These are phyloP conservation scores for Lecanosticta acicola DNA, from an alignment of 2,329 filamentous ascomycete species.

Conservation along the genomic window DNA sequence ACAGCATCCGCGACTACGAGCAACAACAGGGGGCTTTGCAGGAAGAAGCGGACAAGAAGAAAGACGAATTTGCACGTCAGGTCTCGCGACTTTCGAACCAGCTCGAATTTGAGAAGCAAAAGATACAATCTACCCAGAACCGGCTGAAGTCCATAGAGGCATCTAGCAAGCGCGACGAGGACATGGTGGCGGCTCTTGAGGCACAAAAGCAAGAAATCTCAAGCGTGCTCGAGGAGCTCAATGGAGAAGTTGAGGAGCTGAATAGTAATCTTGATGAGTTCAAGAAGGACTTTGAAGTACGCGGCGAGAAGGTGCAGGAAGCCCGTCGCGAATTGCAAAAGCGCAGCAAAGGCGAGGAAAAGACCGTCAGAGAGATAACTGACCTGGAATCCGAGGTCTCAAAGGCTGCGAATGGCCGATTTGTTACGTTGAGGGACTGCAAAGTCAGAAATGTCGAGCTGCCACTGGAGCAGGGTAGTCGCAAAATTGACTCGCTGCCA, in stretches of 20 bases:
- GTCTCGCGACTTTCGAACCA: slow-evolving; percentile 57
- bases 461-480: slow-evolving; percentile 67
- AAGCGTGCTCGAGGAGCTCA: slow-evolving; percentile 63
- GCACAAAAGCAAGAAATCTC: slow-evolving; percentile 70
- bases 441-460: slow-evolving; percentile 90
- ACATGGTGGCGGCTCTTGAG: slow-evolving; percentile 64
- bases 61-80: slow-evolving; percentile 79
- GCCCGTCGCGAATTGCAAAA: slow-evolving; percentile 76
- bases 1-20: slow-evolving; percentile 87
- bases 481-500: slow-evolving; percentile 70
- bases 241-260: slow-evolving; percentile 71
- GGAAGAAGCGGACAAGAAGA: slow-evolving; percentile 82
- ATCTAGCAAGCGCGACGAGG: slow-evolving; percentile 60
- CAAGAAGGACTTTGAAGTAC: slow-evolving; percentile 61
- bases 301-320: slow-evolving; percentile 69
- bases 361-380: slow-evolving; percentile 66
- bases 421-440: slow-evolving; percentile 77
- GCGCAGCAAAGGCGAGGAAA: slow-evolving; percentile 76
- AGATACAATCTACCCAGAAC: slow-evolving; percentile 62
- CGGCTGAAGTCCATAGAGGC: slow-evolving; percentile 65
- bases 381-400: slow-evolving; percentile 80
- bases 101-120: slow-evolving; percentile 61
- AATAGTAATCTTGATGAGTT: slow-evolving; percentile 65
- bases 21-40: slow-evolving; percentile 87
- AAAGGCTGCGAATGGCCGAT: slow-evolving; percentile 76